phyloP scores from a whole-genome alignment of 768 basidiomycete species.

The Polyporus arcularius region DNA sequence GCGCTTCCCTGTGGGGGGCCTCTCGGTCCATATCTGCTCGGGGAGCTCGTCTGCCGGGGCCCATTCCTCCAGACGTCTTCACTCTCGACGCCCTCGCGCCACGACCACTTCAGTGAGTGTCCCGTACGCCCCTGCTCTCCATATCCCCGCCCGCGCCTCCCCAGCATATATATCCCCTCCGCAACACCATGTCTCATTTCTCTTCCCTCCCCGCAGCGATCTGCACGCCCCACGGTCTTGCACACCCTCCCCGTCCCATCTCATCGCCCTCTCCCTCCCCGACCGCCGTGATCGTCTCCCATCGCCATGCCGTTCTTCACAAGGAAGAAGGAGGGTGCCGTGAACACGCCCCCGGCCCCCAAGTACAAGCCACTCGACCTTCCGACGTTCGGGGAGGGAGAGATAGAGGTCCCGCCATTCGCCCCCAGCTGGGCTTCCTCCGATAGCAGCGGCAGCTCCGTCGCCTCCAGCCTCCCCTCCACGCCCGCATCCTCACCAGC shows the following conservation, averaged over 20 bases:
- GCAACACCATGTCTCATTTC: neutral
- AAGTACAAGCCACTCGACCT: slow-evolving; percentile 15
- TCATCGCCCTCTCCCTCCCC: neutral
- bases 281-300: neutral
- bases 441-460: slow-evolving; percentile 13
- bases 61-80: slow-evolving; percentile 9
- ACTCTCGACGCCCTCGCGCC: slow-evolving; percentile 3
- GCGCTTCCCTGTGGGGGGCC: slow-evolving; percentile 24
- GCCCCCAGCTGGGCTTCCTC: slow-evolving; percentile 16
- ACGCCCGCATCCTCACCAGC: slow-evolving; percentile 4
- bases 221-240: neutral
- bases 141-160: neutral
- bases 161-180: neutral
- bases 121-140: slow-evolving; percentile 1
- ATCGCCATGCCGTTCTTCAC: slow-evolving; percentile 7
- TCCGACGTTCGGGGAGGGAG: slow-evolving; percentile 12
- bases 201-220: neutral
- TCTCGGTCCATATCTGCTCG: slow-evolving; percentile 27
- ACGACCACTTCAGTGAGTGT: slow-evolving; percentile 19
- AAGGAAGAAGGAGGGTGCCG: slow-evolving; percentile 7
- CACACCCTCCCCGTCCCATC: neutral
- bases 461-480: slow-evolving; percentile 13
- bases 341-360: slow-evolving; percentile 17
- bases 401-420: slow-evolving; percentile 5
- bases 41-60: slow-evolving; percentile 21